Evolutionary conservation across 345 rosid genomes (phyloP).

Genomic region (Clausena lansium): DNA sequence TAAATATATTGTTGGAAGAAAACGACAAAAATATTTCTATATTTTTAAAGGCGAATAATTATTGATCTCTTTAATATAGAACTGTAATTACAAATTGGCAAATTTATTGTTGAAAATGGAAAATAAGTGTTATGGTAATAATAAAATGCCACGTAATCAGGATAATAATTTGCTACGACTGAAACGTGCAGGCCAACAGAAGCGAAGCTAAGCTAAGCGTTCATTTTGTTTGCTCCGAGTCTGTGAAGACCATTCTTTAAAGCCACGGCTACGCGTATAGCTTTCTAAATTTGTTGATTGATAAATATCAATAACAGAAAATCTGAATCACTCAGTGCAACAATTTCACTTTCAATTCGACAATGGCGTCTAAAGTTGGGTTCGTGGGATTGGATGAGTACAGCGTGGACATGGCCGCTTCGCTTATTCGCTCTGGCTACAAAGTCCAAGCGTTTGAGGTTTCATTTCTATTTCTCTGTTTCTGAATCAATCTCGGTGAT

Average conservation of each 20-base stretch:
- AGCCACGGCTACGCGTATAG: neutral
- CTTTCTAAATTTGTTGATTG: neutral
- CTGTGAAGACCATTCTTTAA: too few species aligned
- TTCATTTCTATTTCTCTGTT: neutral
- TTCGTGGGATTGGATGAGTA: constrained; percentile 69
- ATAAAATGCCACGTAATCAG: too few species aligned
- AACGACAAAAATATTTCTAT: too few species aligned
- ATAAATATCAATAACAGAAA: neutral
- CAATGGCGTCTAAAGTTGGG: constrained; percentile 41
- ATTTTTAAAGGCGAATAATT: too few species aligned
- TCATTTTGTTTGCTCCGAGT: too few species aligned
- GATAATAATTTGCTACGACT: too few species aligned
- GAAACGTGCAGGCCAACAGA: neutral
- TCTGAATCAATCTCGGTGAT: neutral
- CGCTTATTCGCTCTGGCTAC: constrained; percentile 61
- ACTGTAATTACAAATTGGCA: too few species aligned
- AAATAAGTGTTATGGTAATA: too few species aligned
- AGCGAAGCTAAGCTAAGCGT: too few species aligned
- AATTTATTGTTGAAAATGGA: too few species aligned
- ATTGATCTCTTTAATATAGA: too few species aligned
- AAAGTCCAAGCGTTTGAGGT: constrained; percentile 78
- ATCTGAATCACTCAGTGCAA: neutral
- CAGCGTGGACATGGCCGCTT: constrained; percentile 76
- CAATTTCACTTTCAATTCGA: constrained; percentile 3
- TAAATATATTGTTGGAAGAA: too few species aligned